Evolutionary conservation across 2,329 filamentous ascomycete genomes (phyloP), one percentile per base, ranked within the genome.

Genomic region (Acrodontium crateriforme): DNA sequence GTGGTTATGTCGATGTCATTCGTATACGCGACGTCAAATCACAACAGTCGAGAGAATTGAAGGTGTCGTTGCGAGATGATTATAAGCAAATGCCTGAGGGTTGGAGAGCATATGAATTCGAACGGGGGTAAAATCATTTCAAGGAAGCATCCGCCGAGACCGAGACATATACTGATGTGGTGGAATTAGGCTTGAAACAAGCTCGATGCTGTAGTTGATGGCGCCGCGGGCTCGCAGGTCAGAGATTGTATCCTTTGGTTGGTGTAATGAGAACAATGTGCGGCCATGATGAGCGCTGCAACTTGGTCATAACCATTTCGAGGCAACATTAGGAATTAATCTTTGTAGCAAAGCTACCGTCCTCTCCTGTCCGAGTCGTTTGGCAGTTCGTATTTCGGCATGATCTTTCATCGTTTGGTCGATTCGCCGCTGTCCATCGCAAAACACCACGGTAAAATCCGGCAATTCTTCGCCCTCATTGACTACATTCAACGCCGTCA

Each of bases 391-490:
- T 6, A 55, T 33, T 27, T 46, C 44, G 22, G 24, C 18, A 23
- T 46, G 36, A 16, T 35, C 37, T 23, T 31, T 36, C 26, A 58
- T 32, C 6, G 59, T 62, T 31, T 34, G 46, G 38, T 65, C 54
- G 5, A 54, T 28, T 13, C 60, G 44, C 8, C 49, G 47, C 37
- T 50, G 40, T 4, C 45, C 47, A 6, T 53, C 48, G n/a, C 52
- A 49, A 32, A 52, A 62, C 3, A 64, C 48, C 8, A 65, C 55
- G 3, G 55, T 62, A 32, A 50, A 65, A 35, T 64, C 60, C 2
- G 54, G 49, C 8, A 65, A 32, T 10, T 41, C 40, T n/a, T 56
- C 49, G 16, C 54, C 48, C 6, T 49, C 45, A 5, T 45, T 38
- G 1, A 64, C 40, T 9, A 44, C 36, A 8, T 49, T 51, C 9